A percentile compares a stretch with the other conserved stretches of the same genome.
Conservation (phyloP, 495 filamentous ascomycete species). For the Penicillium diatomitis region DNA sequence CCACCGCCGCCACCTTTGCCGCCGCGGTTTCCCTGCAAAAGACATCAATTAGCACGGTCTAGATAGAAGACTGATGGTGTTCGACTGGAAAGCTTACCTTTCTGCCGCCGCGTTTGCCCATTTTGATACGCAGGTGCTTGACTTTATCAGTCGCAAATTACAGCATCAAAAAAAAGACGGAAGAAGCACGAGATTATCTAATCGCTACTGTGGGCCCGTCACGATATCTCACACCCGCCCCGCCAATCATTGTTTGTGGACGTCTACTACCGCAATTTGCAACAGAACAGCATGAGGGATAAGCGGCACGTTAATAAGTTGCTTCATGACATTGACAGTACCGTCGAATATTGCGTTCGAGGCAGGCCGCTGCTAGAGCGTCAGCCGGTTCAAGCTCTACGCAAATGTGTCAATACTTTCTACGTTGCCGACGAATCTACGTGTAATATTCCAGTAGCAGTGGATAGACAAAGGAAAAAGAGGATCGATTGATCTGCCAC, state of each 20-base stretch:
- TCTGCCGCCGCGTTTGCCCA: constrained; percentile 33
- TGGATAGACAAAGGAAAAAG: constrained; percentile 10
- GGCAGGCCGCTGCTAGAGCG: no score
- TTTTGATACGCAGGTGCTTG: constrained; percentile 8
- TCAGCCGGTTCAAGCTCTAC: no score
- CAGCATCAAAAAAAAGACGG: constrained; percentile 9
- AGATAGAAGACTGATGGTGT: no score
- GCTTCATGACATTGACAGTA: no score
- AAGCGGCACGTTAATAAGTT: no score
- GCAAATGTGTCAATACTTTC: no score
- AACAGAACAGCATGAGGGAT: no score
- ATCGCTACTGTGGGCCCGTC: constrained; percentile 4
- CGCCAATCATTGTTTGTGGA: background rate
- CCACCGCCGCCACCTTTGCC: constrained; percentile 25
- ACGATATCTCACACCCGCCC: background rate
- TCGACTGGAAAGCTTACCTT: constrained; percentile 14
- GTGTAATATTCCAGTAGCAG: background rate
- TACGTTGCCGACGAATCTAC: no score
- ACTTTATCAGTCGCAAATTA: background rate
- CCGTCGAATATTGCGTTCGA: no score
- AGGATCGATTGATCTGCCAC: constrained; percentile 19
- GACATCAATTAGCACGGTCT: constrained; percentile 6
- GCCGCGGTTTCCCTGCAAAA: constrained; percentile 23
- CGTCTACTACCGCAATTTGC: no score
- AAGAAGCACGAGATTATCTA: constrained; percentile 5